phyloP scores from a whole-genome alignment of 257 asterid species.

The Nicotiana tomentosiformis region DNA sequence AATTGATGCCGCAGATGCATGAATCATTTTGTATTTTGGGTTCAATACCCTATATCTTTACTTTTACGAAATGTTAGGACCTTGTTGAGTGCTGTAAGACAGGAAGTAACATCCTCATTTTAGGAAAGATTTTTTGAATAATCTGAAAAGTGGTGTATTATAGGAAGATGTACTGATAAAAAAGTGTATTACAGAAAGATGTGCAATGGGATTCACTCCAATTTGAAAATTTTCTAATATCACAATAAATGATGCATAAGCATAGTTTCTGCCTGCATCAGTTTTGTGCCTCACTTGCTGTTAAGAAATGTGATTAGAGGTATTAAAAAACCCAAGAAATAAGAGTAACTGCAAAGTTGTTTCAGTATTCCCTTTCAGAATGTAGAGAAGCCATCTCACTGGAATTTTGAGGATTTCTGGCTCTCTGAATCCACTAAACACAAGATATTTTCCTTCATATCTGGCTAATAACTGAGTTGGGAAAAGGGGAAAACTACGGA shows the following conservation, averaged over 20 bases:
- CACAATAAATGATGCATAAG: not conserved
- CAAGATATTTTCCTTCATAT: not conserved
- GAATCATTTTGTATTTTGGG: not conserved
- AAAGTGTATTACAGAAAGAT: not conserved
- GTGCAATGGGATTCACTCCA: not conserved
- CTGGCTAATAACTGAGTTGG: not conserved
- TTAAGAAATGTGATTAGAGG: not conserved
- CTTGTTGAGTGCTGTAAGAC: not conserved
- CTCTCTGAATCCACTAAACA: not conserved
- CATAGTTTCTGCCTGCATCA: constrained; percentile 1
- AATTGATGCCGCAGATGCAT: not conserved
- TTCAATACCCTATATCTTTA: not conserved
- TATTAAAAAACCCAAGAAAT: not conserved
- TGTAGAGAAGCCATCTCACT: no score
- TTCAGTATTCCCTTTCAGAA: not conserved
- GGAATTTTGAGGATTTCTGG: no score
- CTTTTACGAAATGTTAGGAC: not conserved
- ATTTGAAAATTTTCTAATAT: not conserved
- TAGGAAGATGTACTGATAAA: not conserved
- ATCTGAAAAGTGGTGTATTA: not conserved
- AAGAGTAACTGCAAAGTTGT: not conserved
- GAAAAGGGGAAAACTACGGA: not conserved
- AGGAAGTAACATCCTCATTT: not conserved
- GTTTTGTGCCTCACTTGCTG: not conserved
- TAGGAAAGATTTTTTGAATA: not conserved